Percentiles rank a stretch among this genome's conserved stretches.
Evolutionary conservation across 352 stramenopile genomes (phyloP).

Genomic region (Plasmopara viticola): DNA sequence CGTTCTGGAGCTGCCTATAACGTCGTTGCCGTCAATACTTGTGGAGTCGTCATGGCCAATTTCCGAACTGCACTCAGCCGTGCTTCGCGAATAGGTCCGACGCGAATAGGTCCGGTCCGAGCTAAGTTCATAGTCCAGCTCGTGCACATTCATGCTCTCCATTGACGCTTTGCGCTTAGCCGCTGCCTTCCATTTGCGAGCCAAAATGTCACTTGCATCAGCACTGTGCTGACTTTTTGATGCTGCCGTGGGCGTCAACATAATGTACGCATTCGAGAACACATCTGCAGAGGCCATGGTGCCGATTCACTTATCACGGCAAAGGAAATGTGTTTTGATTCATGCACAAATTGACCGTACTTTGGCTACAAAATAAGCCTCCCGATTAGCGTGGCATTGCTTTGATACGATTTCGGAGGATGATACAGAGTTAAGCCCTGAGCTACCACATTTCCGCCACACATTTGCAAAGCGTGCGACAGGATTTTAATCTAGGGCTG

Average conservation of each 20-base stretch:
- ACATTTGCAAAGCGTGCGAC: no score
- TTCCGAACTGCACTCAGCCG: slow-evolving; percentile 38
- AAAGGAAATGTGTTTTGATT: no score
- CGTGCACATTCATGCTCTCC: slow-evolving; percentile 21
- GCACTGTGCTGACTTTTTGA: slow-evolving; percentile 10
- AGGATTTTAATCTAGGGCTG: no score
- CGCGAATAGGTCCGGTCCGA: slow-evolving; percentile 12
- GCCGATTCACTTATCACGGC: not conserved
- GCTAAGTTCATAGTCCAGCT: slow-evolving; percentile 21
- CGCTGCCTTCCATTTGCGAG: slow-evolving; percentile 36
- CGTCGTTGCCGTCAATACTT: slow-evolving; percentile 24
- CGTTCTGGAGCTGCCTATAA: slow-evolving; percentile 24
- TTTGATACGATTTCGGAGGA: no score
- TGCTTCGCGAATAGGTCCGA: slow-evolving; percentile 27
- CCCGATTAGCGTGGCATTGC: no score
- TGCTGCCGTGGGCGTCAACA: slow-evolving; percentile 40
- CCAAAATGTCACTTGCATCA: slow-evolving; percentile 30
- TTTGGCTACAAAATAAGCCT: no score
- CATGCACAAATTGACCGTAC: no score
- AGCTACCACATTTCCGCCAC: no score
- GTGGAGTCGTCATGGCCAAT: slow-evolving; percentile 26
- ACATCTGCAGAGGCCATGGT: slow-evolving; percentile 17
- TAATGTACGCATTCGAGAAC: slow-evolving; percentile 40
- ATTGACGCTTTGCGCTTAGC: slow-evolving; percentile 32
- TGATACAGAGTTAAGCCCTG: no score